phyloP scores from a whole-genome alignment of 352 stramenopile genomes.

The Aphanomyces invadans region DNA sequence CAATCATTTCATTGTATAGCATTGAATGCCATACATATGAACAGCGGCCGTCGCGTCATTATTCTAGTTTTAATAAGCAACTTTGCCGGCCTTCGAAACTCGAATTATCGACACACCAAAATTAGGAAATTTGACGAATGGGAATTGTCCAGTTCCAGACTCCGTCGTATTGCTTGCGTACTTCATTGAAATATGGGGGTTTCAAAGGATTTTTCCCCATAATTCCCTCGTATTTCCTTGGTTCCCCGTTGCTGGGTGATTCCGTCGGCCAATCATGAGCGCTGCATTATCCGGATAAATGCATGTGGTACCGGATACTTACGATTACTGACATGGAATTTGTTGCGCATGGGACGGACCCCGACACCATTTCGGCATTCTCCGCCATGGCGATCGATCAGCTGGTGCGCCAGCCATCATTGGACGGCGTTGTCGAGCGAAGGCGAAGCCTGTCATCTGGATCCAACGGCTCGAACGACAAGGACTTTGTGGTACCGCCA shows the following conservation, averaged over 20 bases:
- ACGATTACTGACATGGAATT: background rate
- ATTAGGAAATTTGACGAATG: too few relatives aligned
- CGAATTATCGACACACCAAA: background rate
- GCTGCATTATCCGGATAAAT: conserved; percentile 8
- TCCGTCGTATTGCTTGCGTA: too few relatives aligned
- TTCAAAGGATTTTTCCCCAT: too few relatives aligned
- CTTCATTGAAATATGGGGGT: too few relatives aligned
- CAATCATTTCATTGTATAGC: too few relatives aligned
- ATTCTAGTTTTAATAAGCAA: too few relatives aligned
- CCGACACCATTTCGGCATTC: background rate
- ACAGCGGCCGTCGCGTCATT: too few relatives aligned
- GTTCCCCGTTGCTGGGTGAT: background rate
- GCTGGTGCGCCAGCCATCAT: background rate
- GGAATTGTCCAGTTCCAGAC: too few relatives aligned
- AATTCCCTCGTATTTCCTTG: background rate
- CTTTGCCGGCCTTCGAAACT: background rate
- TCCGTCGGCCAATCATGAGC: too few relatives aligned
- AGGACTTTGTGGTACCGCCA: background rate
- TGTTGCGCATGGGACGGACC: background rate
- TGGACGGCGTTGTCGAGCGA: background rate
- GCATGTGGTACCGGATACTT: background rate
- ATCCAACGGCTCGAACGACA: conserved; percentile 3
- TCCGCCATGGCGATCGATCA: background rate
- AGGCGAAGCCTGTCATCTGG: background rate
- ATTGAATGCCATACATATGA: too few relatives aligned